Base-by-base conservation (phyloP, 2,329 filamentous ascomycete species). In the Aspergillus ruber region DNA sequence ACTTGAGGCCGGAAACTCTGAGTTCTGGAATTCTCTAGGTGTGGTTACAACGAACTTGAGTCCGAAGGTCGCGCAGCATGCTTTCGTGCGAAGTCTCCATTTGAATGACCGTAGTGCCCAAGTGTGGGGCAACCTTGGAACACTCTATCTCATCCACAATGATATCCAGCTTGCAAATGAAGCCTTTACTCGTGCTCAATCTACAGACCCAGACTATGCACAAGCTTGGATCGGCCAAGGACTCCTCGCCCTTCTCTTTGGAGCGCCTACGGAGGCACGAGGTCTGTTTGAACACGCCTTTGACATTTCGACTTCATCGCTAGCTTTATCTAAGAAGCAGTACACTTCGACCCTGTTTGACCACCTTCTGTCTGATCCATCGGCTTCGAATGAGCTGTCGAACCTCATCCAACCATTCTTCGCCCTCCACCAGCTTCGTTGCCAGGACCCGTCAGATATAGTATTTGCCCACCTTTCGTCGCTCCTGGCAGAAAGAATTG, bases 11-110 rank as follows among this genome's bases (percentile, higher is more conserved):
- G 88, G 90, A 44, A 98, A 97, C 62, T 76, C 88, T 0, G 91
- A 97, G 56, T 97, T 97, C 66, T 98, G 93, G 93, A 97, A 97
- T 62, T 85, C 93, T 0, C 77, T 98, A 2, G 93, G 91, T 43
- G 88, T 97, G 3, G 89, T 88, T 21, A 96, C 93, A 2, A 90
- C 88, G 53, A 82, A 82, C 41, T 78, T 96, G 56, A 96, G 88
- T 61, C 86, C 90, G 0, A 83, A 85, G 48, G 88, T 98, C 2
- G 84, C 93, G 0, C 93, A 98, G 66, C 94, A 98, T 66, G 83
- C 93, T 0, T 91, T 98, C 58, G 86, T 95, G 10, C 80, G 94
- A 56, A 95, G 90, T 56, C 68, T 98, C n/a, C 87, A 94, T 66
- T 74, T 98, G 13, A 94, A 96, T 60, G 91, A 98, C 66, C 76